Evolutionary conservation across 73 alveolate species (phyloP), one percentile per base, ranked within the genome.

Genomic region (Urostyla sp.): DNA sequence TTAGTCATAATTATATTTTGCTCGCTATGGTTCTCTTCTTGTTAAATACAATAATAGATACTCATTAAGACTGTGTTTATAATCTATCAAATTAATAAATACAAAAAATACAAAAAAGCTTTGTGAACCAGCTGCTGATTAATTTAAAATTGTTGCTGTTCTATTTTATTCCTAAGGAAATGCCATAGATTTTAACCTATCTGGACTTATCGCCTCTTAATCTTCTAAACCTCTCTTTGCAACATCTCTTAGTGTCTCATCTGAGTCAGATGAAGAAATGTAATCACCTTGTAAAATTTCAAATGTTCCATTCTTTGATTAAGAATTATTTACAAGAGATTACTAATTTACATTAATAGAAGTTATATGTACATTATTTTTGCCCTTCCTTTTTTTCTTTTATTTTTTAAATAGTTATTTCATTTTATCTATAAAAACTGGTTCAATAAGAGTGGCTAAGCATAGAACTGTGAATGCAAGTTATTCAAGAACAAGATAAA

Each of bases 41-140:
- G 56, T 13, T 46, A 13, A 46, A 69, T 27, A 27, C 83, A 69
- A 20, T 69, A 30, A 27, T 69, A 69, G 0, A 69, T 32, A 49
- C 83, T 69, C 67, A 49, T 69, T 28, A 69, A 30, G 34, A 69
- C 48, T 13, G 83, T 59, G 48, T 69, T 69, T 23, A 69, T 69
- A 30, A 69, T 69, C 83, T 69, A 69, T 30, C 31, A 13, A 44
- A 16, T 13, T 7, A n/a, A 4, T 2, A 46, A 55, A 21, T 21
- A 27, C 8, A n/a, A 15, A 6, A 6, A n/a, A 40, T 66, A 69
- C 83, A 49, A 69, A 69, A 35, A 48, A n/a, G n/a, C n/a, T n/a
- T n/a, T n/a, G n/a, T n/a, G n/a, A 69, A 69, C 83, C 49, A 15
- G 83, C 49, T 23, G 72, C 49, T 1, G 67, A 49, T 49, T 69